Conservation (phyloP, 2,329 filamentous ascomycete genomes). For the Dothideomycetidae sp. region DNA sequence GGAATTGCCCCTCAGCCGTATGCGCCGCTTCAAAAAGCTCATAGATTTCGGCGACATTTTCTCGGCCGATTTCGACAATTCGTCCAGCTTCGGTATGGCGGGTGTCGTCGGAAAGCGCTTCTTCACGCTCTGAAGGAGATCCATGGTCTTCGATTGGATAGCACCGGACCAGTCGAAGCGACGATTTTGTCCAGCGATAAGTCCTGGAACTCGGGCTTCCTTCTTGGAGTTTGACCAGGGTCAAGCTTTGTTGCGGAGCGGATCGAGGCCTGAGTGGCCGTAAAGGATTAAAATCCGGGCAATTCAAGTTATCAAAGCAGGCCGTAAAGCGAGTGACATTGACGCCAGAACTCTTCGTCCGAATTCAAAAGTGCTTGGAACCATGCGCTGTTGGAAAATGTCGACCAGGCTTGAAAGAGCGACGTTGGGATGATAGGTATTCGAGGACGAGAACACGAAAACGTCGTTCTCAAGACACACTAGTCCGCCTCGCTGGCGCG, state of each 20-base stretch:
- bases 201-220: too few species aligned
- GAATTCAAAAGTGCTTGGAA: not conserved
- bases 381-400: slow-evolving; percentile 6
- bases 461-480: too few species aligned
- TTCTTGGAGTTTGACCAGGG: too few species aligned
- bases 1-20: slow-evolving; percentile 83
- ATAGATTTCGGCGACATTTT: slow-evolving; percentile 37
- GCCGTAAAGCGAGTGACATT: not conserved
- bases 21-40: slow-evolving; percentile 71
- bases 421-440: not conserved
- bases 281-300: too few species aligned
- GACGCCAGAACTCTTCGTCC: not conserved
- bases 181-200: not conserved
- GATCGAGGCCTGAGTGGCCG: too few species aligned
- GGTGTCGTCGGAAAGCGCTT: slow-evolving; percentile 33
- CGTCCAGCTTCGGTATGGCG: slow-evolving; percentile 30
- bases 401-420: not conserved
- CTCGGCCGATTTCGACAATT: slow-evolving; percentile 28
- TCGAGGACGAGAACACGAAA: too few species aligned
- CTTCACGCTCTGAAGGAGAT: slow-evolving; percentile 29
- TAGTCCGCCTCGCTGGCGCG: too few species aligned
- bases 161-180: not conserved
- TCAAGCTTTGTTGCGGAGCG: too few species aligned
- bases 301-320: not conserved
- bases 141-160: slow-evolving; percentile 23